phyloP scores from a whole-genome alignment of 768 basidiomycete species.

The Termitomyces sp. region DNA sequence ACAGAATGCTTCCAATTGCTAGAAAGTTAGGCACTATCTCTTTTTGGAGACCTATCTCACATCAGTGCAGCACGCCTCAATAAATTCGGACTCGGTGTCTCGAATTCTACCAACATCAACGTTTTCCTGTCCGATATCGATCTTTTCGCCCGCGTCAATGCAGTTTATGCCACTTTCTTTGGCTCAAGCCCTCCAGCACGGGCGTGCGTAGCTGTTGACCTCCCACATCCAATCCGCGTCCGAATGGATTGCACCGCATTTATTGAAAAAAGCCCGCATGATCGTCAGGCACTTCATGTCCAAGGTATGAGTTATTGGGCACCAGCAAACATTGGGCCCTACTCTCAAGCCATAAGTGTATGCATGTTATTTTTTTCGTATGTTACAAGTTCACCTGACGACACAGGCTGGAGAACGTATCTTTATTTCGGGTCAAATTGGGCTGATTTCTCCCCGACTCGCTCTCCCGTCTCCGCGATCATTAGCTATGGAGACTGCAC shows the following conservation, averaged over 20 bases:
- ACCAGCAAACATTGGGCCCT: conserved; percentile 98
- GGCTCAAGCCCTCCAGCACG: conserved; percentile 90
- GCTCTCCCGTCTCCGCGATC: conserved; percentile 58
- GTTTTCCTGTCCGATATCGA: conserved; percentile 81
- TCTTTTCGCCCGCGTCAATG: conserved; percentile 74
- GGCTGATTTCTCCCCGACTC: conserved; percentile 74
- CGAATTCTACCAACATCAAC: conserved; percentile 73
- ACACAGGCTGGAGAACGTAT: conserved; percentile 66
- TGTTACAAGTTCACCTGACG: background rate
- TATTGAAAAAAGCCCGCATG: conserved; percentile 29
- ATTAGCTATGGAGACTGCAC: conserved; percentile 61
- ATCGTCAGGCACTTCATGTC: conserved; percentile 83
- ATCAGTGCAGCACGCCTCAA: conserved; percentile 46
- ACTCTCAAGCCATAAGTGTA: conserved; percentile 89
- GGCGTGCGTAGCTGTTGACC: conserved; percentile 85
- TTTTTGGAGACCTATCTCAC: background rate
- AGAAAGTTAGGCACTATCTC: conserved; percentile 41
- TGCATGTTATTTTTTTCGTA: conserved; percentile 20
- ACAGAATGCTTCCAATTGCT: conserved; percentile 61
- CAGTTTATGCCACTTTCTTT: conserved; percentile 77
- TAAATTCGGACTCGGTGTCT: conserved; percentile 43
- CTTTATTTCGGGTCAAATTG: conserved; percentile 96
- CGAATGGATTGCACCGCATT: conserved; percentile 84
- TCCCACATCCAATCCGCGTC: conserved; percentile 54
- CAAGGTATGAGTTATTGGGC: conserved; percentile 98